A percentile compares a stretch with the other conserved stretches of the same genome.
Conservation (phyloP, 2,329 filamentous ascomycete genomes). For the Onygenales sp. region DNA sequence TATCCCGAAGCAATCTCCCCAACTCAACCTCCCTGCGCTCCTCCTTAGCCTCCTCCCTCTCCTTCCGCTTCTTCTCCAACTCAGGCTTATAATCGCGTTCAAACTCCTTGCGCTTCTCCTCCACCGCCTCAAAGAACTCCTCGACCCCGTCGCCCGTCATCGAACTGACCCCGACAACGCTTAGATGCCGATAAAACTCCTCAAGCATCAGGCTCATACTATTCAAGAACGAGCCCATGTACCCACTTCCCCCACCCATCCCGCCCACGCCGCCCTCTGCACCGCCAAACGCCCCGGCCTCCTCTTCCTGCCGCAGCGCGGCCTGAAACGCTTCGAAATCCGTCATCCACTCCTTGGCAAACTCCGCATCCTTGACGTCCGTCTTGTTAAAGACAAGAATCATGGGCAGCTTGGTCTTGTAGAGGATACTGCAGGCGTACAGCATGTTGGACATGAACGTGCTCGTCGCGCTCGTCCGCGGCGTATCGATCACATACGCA, state of each 20-base stretch:
- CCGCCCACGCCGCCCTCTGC: constrained; percentile 56
- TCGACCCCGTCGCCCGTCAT: constrained; percentile 88
- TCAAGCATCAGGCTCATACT: constrained; percentile 97
- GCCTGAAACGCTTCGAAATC: constrained; percentile 94
- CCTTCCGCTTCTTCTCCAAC: constrained; percentile 64
- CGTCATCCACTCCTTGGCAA: constrained; percentile 98
- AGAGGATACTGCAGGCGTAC: constrained; percentile 95
- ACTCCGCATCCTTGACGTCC: constrained; percentile 81
- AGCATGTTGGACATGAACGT: constrained; percentile 99
- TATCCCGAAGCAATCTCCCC: constrained; percentile 89
- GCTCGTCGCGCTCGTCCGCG: constrained; percentile 80
- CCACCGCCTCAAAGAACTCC: constrained; percentile 85
- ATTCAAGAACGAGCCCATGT: constrained; percentile 92
- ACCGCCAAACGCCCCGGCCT: constrained; percentile 64
- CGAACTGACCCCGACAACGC: constrained; percentile 83
- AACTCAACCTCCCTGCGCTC: constrained; percentile 68
- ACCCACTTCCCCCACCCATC: constrained; percentile 67
- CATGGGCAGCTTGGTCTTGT: constrained; percentile 98
- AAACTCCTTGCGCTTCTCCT: constrained; percentile 81
- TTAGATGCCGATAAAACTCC: constrained; percentile 92
- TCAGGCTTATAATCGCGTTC: constrained; percentile 85
- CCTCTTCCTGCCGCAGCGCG: constrained; percentile 72
- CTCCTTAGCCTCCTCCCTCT: constrained; percentile 67
- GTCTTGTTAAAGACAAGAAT: constrained; percentile 99
- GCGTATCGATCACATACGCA: constrained; percentile 95